A percentile compares a stretch with the other conserved stretches of the same genome.
phyloP scores from a whole-genome alignment of 176 grass and related monocot genomes.

The Triticum turgidum region DNA sequence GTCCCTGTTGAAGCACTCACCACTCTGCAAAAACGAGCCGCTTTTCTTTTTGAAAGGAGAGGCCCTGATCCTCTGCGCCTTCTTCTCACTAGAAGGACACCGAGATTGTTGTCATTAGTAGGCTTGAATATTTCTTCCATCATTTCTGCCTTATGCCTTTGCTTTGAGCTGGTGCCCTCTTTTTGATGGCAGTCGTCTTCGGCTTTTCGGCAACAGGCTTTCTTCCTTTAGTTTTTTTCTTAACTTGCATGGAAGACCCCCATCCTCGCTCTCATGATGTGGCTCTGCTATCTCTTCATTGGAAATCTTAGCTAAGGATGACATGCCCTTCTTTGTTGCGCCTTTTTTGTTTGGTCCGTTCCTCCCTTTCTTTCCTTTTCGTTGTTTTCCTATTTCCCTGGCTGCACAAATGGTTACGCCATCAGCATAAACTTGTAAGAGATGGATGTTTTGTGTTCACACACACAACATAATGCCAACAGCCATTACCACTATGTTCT shows the following conservation, averaged over 20 bases:
- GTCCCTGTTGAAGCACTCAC: conserved; percentile 8
- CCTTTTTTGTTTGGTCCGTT: conserved; percentile 50
- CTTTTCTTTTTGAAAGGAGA: conserved; percentile 89
- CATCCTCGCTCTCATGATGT: conserved; percentile 27
- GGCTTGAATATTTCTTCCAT: conserved; percentile 41
- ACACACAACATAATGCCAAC: not conserved
- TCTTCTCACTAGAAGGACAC: conserved; percentile 51
- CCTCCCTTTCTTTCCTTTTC: conserved; percentile 3
- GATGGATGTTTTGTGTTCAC: not conserved
- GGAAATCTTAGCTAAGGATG: conserved; percentile 30
- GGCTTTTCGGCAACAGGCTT: conserved; percentile 43
- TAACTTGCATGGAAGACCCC: conserved; percentile 23
- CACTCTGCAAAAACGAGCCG: conserved; percentile 36
- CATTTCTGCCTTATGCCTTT: conserved; percentile 32
- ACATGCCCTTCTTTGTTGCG: conserved; percentile 22
- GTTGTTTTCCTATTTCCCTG: conserved; percentile 31
- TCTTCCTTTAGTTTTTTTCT: conserved; percentile 52
- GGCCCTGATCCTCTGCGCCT: conserved; percentile 57
- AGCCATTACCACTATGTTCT: conserved; percentile 32
- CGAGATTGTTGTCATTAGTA: conserved; percentile 34
- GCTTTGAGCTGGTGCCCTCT: conserved; percentile 32
- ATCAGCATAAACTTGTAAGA: conserved; percentile 13
- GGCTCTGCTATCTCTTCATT: conserved; percentile 27
- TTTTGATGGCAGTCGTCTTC: not conserved
- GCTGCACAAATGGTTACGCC: conserved; percentile 33